Evolutionary conservation across 768 basidiomycete genomes (phyloP).

Genomic region (Daedaleopsis nitida): DNA sequence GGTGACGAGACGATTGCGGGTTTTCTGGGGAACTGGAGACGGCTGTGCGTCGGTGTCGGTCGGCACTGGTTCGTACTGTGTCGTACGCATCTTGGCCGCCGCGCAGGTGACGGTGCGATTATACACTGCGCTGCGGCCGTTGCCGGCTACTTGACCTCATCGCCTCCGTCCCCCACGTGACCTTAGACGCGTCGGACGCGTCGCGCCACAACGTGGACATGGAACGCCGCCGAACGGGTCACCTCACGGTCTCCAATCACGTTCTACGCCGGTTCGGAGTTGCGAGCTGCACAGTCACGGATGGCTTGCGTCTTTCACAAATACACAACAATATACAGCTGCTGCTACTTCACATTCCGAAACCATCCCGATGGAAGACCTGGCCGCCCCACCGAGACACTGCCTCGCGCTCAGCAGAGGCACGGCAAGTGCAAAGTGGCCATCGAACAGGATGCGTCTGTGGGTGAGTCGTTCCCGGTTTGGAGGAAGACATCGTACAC

Average conservation of each 20-base stretch:
- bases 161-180: constrained; percentile 11
- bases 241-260: neutral
- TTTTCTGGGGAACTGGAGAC: constrained; percentile 17
- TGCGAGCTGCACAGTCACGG: too few species aligned
- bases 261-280: too few species aligned
- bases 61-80: constrained; percentile 36
- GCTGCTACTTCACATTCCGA: neutral
- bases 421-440: constrained; percentile 35
- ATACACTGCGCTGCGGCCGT: constrained; percentile 7
- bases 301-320: neutral
- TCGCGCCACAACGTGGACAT: constrained; percentile 9
- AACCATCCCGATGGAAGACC: neutral
- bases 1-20: constrained; percentile 29
- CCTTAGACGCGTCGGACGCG: constrained; percentile 19
- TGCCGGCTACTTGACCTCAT: constrained; percentile 18
- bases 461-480: constrained; percentile 49
- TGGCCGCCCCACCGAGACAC: neutral
- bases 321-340: neutral
- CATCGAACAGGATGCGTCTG: constrained; percentile 29
- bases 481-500: constrained; percentile 53
- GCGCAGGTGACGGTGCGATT: constrained; percentile 7
- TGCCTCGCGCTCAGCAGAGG: constrained; percentile 27
- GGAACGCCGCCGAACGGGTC: neutral
- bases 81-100: neutral
- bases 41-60: constrained; percentile 30